phyloP scores from a whole-genome alignment of 2,329 filamentous ascomycete species.

The Calonectria hongkongensis region DNA sequence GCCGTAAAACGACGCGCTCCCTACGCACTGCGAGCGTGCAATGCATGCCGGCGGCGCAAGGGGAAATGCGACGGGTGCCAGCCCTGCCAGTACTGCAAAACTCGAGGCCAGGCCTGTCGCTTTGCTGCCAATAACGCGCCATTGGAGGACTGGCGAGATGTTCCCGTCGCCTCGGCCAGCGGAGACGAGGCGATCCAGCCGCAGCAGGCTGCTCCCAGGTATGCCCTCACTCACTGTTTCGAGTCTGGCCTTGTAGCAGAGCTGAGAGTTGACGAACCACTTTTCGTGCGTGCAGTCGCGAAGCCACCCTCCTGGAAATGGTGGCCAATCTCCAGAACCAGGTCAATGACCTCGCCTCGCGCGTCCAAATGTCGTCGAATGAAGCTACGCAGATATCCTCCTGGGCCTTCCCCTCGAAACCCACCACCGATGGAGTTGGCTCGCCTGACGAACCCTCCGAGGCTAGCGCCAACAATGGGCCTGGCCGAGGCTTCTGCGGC shows the following conservation, averaged over 20 bases:
- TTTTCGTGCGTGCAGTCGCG: background rate
- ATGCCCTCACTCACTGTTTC: background rate
- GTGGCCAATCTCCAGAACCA: conserved; percentile 23
- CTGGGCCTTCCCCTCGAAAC: background rate
- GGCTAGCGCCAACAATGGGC: background rate
- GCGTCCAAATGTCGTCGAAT: conserved; percentile 11
- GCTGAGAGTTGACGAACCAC: background rate
- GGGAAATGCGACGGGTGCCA: conserved; percentile 50
- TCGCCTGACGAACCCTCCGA: background rate
- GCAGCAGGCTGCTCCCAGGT: background rate
- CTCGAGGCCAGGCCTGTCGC: conserved; percentile 42
- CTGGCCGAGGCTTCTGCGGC: conserved; percentile 49
- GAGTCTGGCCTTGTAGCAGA: background rate
- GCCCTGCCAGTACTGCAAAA: conserved; percentile 47
- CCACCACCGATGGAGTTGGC: background rate
- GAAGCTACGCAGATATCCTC: background rate
- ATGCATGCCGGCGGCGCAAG: conserved; percentile 51
- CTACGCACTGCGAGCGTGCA: conserved; percentile 51
- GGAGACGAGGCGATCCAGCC: background rate
- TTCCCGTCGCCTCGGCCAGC: background rate
- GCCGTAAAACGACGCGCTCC: conserved; percentile 41
- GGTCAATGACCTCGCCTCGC: conserved; percentile 17
- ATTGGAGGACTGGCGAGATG: conserved; percentile 17
- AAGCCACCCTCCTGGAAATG: background rate
- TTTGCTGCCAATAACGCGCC: conserved; percentile 33